A percentile compares a stretch with the other conserved stretches of the same genome.
phyloP scores from a whole-genome alignment of 805 yeast species.

The Cyberlindnera veronae region DNA sequence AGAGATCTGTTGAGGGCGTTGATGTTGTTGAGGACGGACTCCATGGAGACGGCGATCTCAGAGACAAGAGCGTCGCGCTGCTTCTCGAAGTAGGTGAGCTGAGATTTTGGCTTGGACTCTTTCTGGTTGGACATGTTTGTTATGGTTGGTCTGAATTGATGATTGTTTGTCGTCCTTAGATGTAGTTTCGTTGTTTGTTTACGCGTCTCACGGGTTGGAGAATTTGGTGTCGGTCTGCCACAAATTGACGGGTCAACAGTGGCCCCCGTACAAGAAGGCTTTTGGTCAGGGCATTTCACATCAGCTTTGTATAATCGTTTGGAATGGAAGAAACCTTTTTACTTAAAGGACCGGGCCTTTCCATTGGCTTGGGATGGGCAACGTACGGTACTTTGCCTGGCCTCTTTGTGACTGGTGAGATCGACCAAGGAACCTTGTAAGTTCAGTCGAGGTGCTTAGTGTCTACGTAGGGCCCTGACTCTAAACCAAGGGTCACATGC shows the following conservation, averaged over 20 bases:
- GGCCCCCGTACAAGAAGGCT: no score
- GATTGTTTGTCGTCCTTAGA: no score
- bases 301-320: no score
- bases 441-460: conserved; percentile 19
- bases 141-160: no score
- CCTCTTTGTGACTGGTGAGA: conserved; percentile 22
- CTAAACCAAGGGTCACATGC: conserved; percentile 22
- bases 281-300: no score
- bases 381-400: conserved; percentile 13
- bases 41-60: conserved; percentile 58
- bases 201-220: not conserved
- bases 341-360: not conserved
- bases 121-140: conserved; percentile 4
- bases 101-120: conserved; percentile 8
- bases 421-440: conserved; percentile 13
- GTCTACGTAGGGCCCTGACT: conserved; percentile 16
- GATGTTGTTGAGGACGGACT: conserved; percentile 58
- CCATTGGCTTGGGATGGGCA: no score
- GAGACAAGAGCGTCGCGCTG: conserved; percentile 57
- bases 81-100: conserved; percentile 45
- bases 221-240: not conserved
- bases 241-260: no score
- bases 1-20: conserved; percentile 65
- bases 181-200: no score
- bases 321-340: no score